Evolutionary conservation across 306 rosid species (phyloP).

Genomic region (Cicer cuneatum): DNA sequence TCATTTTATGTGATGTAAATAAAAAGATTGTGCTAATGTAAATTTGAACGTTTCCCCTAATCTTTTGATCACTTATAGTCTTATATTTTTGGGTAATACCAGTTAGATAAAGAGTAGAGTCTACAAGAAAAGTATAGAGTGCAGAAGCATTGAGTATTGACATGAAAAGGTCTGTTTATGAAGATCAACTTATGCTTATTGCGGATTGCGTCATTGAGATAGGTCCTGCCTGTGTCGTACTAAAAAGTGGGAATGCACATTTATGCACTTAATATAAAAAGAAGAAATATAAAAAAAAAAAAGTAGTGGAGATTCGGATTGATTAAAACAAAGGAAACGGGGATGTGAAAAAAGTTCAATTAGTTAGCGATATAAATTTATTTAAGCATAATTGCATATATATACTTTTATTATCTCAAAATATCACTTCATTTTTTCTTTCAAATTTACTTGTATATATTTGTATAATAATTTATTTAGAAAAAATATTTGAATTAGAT

Average conservation of each 20-base stretch:
- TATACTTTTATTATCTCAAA: background rate
- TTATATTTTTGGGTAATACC: constrained; percentile 18
- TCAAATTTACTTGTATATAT: background rate
- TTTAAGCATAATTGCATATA: background rate
- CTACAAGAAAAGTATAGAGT: constrained; percentile 8
- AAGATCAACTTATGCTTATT: constrained; percentile 36
- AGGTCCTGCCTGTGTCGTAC: constrained; percentile 31
- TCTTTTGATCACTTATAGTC: constrained; percentile 22
- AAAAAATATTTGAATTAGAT: constrained; percentile 31
- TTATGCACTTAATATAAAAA: constrained; percentile 8
- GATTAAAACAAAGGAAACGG: background rate
- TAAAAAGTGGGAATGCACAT: constrained; percentile 7
- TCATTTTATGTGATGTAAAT: background rate
- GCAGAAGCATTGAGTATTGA: constrained; percentile 16
- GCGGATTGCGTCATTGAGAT: background rate
- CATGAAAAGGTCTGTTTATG: constrained; percentile 13
- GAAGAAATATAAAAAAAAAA: background rate
- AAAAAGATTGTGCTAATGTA: constrained; percentile 1
- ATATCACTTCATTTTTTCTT: background rate
- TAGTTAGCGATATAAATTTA: constrained; percentile 17
- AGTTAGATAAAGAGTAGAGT: constrained; percentile 5
- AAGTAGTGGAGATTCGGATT: background rate
- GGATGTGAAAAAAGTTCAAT: background rate
- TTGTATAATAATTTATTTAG: background rate
- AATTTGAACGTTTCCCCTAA: background rate